Evolutionary conservation across 768 basidiomycete species (phyloP), one percentile per base, ranked within the genome.

Genomic region (Leucosporidium creatinivorum): DNA sequence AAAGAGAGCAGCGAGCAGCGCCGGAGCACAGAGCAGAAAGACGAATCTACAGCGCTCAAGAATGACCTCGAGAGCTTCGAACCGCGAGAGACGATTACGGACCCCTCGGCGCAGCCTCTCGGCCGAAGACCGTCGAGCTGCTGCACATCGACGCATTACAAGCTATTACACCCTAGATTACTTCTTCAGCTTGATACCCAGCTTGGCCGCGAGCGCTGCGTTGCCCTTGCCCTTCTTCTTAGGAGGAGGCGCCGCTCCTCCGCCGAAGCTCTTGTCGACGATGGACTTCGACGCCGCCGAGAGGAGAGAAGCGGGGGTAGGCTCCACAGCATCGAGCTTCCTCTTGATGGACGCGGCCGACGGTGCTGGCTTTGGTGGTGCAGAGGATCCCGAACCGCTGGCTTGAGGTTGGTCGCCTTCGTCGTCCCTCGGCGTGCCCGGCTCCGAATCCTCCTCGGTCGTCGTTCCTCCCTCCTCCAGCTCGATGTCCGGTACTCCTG

Each of bases 261-360:
- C 74, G 12, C 62, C 52, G n/a, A 58, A 75, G 26, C 85, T 85
- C 36, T 84, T 78, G 25, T 77, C 78, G 26, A 89, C 83, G 66
- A 88, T 75, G n/a, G 84, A 80, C 39, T 84, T 82, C 9, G 85
- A 82, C 26, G 85, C 82, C 58, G 86, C 87, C 4, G 88, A 85
- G 39, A 91, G 79, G 0, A 91, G 80, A 64, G 82, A 85, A 65
- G 85, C 82, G 66, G 90, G 75, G 18, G 85, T 83, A 1, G 90
- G 89, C 72, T 91, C 89, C 26, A 82, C 76, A n/a, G 85, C 85
- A 30, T 86, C 89, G 9, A 91, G 85, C 79, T 93, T 93, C 48
- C 92, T 83, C n/a, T 89, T 90, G 58, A 91, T 68, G 26, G 73
- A 67, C 9, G 75, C 49, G 25, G 61, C 48, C 12, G 68, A 54